Percentiles rank a stretch among this genome's conserved stretches.
Conservation (phyloP, 345 rosid genomes). For the Camelina hispida region DNA sequence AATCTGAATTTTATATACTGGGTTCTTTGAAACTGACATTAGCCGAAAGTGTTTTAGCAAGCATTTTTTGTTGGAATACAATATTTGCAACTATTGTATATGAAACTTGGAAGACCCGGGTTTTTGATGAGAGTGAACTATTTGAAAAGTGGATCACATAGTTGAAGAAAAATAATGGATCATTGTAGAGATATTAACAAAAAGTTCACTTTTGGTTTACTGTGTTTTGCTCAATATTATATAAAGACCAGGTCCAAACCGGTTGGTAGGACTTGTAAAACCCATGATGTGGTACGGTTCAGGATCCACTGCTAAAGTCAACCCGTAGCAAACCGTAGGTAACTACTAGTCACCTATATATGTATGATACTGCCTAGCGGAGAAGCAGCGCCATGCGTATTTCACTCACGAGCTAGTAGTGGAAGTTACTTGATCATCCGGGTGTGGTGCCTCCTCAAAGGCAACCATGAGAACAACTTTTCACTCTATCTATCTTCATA, state of each 20-base stretch:
- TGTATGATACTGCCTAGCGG: no score
- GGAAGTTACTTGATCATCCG: no score
- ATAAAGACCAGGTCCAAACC: not conserved
- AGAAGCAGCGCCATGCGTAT: no score
- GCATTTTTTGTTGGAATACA: not conserved
- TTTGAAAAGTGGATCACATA: not conserved
- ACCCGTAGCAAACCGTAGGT: no score
- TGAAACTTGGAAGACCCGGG: not conserved
- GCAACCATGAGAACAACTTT: no score
- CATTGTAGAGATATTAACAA: no score
- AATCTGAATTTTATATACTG: not conserved
- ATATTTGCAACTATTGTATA: not conserved
- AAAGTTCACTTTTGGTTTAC: no score
- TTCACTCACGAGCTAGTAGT: no score
- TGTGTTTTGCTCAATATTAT: not conserved
- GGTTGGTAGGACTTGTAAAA: not conserved
- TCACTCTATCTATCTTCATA: no score
- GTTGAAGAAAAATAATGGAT: not conserved
- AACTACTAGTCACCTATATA: no score
- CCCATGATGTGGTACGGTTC: not conserved
- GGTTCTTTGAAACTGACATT: not conserved
- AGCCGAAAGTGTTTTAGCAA: not conserved
- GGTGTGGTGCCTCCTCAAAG: no score
- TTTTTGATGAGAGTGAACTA: constrained; percentile 1
- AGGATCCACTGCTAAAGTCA: not conserved